phyloP scores from a whole-genome alignment of 768 basidiomycete species.

The Lepiota venenata region DNA sequence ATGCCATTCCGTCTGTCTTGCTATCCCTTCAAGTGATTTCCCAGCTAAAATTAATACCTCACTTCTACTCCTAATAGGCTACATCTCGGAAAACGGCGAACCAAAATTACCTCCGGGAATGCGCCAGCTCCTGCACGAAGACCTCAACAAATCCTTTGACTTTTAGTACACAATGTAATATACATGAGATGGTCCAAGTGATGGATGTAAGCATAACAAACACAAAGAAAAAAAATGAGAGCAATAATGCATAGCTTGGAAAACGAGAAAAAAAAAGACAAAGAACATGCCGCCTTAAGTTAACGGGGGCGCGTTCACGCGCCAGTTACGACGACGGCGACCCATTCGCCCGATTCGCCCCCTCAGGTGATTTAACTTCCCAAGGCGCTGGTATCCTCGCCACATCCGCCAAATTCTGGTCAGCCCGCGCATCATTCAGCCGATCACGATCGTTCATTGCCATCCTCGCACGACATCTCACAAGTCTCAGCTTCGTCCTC shows the following conservation, averaged over 20 bases:
- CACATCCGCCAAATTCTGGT: constrained; percentile 76
- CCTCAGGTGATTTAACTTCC: constrained; percentile 44
- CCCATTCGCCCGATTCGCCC: background rate
- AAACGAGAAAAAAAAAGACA: background rate
- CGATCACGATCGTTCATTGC: constrained; percentile 72
- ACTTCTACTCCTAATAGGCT: constrained; percentile 28
- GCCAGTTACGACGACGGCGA: too few relatives aligned
- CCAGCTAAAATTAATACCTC: too few relatives aligned
- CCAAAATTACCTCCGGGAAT: constrained; percentile 89
- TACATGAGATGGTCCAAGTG: background rate
- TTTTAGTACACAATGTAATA: constrained; percentile 38
- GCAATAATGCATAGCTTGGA: background rate
- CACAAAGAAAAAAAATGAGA: background rate
- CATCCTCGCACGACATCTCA: constrained; percentile 75
- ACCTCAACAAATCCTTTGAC: constrained; percentile 85
- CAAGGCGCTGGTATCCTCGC: constrained; percentile 70
- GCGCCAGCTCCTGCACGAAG: constrained; percentile 79
- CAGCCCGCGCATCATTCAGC: constrained; percentile 70
- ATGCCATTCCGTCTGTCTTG: constrained; percentile 89
- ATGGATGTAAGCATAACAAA: background rate
- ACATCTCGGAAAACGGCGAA: constrained; percentile 47
- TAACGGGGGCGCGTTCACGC: too few relatives aligned
- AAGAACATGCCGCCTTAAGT: too few relatives aligned
- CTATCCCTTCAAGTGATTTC: background rate
- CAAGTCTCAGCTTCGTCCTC: constrained; percentile 78